Evolutionary conservation across 2,329 filamentous ascomycete species (phyloP), one percentile per base, ranked within the genome.

Genomic region (Botrytis deweyae): DNA sequence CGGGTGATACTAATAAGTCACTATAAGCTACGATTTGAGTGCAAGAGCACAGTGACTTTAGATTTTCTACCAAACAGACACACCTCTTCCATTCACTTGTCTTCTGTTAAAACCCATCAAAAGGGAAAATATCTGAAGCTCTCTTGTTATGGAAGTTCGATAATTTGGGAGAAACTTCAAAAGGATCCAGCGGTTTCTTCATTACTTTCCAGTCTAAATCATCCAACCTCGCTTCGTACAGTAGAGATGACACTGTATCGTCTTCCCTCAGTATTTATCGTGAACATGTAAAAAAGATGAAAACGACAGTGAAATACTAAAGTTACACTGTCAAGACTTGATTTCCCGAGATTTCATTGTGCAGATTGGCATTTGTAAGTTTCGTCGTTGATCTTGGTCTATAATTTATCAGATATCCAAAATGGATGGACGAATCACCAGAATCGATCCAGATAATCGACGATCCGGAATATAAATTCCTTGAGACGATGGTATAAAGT

Each of bases 51-150:
- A n/a, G 10, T 14, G 10, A n/a, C 10, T 6, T n/a, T 6, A 12
- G 4, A n/a, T 6, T n/a, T 14, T 52, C 5, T 14, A 14, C 25
- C 10, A 52, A 52, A n/a, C 5, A 14, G 4, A 14, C 10, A 52
- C 2, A 14, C 25, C 10, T 14, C 10, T n/a, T 25, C 9, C 10
- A 14, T 6, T 52, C 1, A 12, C 1, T 6, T 52, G 0, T n/a
- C 49, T 25, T 33, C 33, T 33, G 0, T 33, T 33, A 4, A 33
- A 33, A 4, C 33, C 33, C 33, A 33, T 33, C 33, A 33, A 33
- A 33, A 0, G 33, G 33, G 33, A 33, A 33, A 33, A 33, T 33
- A 33, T 33, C 33, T 33, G 3, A 33, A 33, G 33, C 33, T 33
- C 49, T n/a, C 25, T 52, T 3, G 1, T n/a, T 52, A 1, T 49